A percentile compares a stretch with the other conserved stretches of the same genome.
phyloP scores from a whole-genome alignment of 2,329 filamentous ascomycete genomes.

The Beauveria varroae region DNA sequence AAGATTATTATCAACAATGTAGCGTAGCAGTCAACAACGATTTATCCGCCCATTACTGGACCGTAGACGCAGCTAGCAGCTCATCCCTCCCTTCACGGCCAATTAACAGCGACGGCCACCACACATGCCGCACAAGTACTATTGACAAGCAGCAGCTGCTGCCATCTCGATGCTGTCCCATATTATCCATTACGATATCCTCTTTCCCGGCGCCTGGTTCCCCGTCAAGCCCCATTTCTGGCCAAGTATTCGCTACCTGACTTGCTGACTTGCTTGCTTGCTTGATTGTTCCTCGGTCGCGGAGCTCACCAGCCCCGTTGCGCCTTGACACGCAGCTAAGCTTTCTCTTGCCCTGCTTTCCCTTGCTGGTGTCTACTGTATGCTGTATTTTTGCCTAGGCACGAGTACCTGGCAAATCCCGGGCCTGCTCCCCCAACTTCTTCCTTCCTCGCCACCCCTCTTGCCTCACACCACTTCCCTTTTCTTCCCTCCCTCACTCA shows the following conservation, averaged over 20 bases:
- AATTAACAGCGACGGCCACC: background rate
- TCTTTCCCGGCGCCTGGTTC: background rate
- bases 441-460: background rate
- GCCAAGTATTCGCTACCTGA: slow-evolving; percentile 1
- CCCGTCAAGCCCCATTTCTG: background rate
- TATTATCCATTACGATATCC: background rate
- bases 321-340: background rate
- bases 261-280: no score
- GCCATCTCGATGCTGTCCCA: background rate
- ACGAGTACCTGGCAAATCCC: background rate
- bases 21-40: background rate
- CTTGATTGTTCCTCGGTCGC: background rate
- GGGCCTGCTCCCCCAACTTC: background rate
- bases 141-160: background rate
- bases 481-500: background rate
- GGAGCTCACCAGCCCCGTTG: background rate
- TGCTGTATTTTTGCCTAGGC: background rate
- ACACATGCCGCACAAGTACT: slow-evolving; percentile 6
- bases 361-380: background rate
- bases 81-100: background rate
- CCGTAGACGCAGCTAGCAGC: background rate
- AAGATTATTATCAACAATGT: no score
- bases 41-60: background rate
- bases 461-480: slow-evolving; percentile 6
- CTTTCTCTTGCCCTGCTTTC: background rate